phyloP scores from a whole-genome alignment of 495 filamentous ascomycete genomes.

The Neurospora sp. region DNA sequence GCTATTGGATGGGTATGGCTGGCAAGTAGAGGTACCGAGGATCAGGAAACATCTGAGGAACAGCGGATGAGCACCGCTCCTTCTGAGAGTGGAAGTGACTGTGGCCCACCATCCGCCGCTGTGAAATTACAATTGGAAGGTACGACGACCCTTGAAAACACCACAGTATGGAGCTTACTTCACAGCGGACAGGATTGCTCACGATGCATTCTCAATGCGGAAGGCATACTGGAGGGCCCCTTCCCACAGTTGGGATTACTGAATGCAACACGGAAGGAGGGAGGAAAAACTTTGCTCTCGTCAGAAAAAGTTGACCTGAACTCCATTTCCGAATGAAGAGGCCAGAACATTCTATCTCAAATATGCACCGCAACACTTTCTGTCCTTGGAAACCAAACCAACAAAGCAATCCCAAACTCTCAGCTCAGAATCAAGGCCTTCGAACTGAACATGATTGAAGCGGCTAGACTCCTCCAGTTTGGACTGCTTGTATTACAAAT shows the following conservation, averaged over 20 bases:
- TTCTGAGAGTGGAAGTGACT: not conserved
- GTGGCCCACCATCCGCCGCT: not conserved
- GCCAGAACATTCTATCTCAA: not conserved
- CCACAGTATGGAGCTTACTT: not conserved
- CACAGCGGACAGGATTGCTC: not conserved
- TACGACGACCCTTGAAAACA: not conserved
- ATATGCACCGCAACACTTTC: not conserved
- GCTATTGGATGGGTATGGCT: not conserved
- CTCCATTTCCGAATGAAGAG: not conserved
- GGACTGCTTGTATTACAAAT: not conserved
- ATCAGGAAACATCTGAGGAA: not conserved
- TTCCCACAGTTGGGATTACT: not conserved
- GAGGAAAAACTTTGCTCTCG: not conserved
- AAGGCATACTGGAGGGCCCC: not conserved
- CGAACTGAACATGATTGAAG: not conserved
- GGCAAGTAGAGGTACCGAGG: not conserved
- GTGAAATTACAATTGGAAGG: not conserved
- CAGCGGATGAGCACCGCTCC: not conserved
- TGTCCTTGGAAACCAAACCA: not conserved
- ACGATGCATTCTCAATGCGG: not conserved
- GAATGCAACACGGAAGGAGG: not conserved
- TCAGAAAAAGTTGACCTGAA: not conserved
- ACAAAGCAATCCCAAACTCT: not conserved
- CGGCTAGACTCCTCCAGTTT: not conserved
- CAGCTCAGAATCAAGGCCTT: not conserved